These are phyloP conservation scores for Floccularia luteovirens DNA, from an alignment of 768 basidiomycete genomes.

Conservation along the genomic window DNA sequence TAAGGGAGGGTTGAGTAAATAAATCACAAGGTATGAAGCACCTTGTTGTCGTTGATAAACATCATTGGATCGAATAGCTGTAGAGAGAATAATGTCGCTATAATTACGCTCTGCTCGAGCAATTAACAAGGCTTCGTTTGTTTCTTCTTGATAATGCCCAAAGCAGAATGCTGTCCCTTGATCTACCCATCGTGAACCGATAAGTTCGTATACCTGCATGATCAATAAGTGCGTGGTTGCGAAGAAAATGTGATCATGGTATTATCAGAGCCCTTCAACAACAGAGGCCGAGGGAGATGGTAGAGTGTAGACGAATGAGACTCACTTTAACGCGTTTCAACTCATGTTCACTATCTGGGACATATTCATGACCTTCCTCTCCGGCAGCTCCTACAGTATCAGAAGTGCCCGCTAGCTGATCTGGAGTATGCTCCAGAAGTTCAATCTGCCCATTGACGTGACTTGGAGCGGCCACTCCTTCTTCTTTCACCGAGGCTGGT, in stretches of 20 bases:
- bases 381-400: conserved; percentile 26
- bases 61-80: conserved; percentile 75
- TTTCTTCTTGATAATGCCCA: conserved; percentile 75
- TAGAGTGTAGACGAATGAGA: conserved; percentile 9
- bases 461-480: conserved; percentile 22
- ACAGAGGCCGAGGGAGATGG: not conserved
- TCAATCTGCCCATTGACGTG: conserved; percentile 35
- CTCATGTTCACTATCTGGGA: conserved; percentile 61
- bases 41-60: conserved; percentile 87
- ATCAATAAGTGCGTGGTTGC: not conserved
- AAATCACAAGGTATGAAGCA: conserved; percentile 24
- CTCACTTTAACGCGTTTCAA: conserved; percentile 82
- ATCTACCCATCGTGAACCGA: conserved; percentile 89
- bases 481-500: conserved; percentile 24
- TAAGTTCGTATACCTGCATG: conserved; percentile 85
- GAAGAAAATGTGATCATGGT: not conserved
- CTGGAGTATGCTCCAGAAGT: conserved; percentile 35
- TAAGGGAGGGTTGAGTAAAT: conserved; percentile 1
- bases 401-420: conserved; percentile 24
- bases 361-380: conserved; percentile 57
- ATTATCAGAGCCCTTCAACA: not conserved
- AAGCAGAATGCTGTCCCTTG: conserved; percentile 96
- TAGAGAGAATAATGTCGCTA: conserved; percentile 66
- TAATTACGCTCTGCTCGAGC: conserved; percentile 77
- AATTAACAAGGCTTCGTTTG: conserved; percentile 72